phyloP scores from a whole-genome alignment of 768 basidiomycete species.

The Polyporus arcularius region DNA sequence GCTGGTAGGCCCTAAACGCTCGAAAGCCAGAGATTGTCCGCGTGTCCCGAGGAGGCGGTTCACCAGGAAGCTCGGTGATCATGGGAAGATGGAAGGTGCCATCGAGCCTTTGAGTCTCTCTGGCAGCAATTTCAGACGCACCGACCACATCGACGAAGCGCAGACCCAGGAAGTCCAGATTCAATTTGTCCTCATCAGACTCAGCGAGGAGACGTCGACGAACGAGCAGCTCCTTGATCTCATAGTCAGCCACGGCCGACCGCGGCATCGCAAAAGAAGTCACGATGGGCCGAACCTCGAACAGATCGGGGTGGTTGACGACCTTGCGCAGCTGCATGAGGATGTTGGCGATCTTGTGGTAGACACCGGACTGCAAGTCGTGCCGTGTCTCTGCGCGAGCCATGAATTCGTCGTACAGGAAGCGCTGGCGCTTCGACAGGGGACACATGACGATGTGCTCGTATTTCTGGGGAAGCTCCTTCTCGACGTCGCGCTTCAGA shows the following conservation, averaged over 20 bases:
- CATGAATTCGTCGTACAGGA: constrained; percentile 97
- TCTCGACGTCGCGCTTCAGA: constrained; percentile 98
- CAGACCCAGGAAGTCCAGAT: constrained; percentile 67
- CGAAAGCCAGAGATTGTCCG: constrained; percentile 76
- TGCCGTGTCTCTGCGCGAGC: constrained; percentile 79
- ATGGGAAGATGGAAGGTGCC: constrained; percentile 57
- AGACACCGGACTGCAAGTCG: constrained; percentile 81
- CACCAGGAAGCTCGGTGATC: constrained; percentile 54
- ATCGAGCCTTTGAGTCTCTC: constrained; percentile 57
- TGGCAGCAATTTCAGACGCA: constrained; percentile 51
- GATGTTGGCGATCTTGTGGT: constrained; percentile 89
- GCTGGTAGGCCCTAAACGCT: constrained; percentile 44
- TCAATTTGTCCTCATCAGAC: constrained; percentile 50
- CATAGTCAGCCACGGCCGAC: constrained; percentile 75
- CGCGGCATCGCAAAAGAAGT: constrained; percentile 75
- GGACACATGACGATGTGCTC: constrained; percentile 89
- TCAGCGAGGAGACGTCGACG: constrained; percentile 69
- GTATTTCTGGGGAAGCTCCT: constrained; percentile 90
- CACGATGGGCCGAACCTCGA: constrained; percentile 84
- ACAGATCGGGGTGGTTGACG: constrained; percentile 91
- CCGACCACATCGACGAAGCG: constrained; percentile 60
- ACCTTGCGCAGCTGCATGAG: constrained; percentile 99
- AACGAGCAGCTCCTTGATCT: constrained; percentile 87
- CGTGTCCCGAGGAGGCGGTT: constrained; percentile 71
- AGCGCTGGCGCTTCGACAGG: constrained; percentile 90